Conservation (phyloP, 2,329 filamentous ascomycete genomes). For the Phialophora chinensis region DNA sequence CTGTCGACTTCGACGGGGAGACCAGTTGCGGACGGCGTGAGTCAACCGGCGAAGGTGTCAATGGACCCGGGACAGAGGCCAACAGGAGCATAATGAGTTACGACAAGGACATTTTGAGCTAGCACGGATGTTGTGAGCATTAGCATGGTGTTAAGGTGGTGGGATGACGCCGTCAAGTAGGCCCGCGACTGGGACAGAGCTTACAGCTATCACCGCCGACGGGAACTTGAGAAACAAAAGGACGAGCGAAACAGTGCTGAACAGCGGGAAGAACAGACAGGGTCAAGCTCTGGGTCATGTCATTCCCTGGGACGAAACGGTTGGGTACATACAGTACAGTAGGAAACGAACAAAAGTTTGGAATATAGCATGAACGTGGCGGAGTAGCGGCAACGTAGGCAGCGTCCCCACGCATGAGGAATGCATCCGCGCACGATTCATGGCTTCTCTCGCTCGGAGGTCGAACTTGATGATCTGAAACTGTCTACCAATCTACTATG, state of each 20-base stretch:
- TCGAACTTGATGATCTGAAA: neutral
- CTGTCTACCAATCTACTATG: neutral
- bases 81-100: neutral
- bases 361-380: neutral
- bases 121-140: neutral
- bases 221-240: neutral
- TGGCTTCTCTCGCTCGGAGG: neutral
- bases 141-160: neutral
- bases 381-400: neutral
- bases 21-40: slow-evolving; percentile 16
- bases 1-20: slow-evolving; percentile 23
- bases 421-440: neutral
- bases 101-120: neutral
- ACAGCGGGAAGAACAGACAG: neutral
- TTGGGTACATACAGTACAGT: neutral
- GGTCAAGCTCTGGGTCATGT: neutral
- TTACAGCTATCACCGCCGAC: neutral
- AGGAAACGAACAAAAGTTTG: neutral
- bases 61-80: slow-evolving; percentile 17
- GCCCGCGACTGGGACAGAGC: neutral
- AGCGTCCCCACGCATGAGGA: neutral
- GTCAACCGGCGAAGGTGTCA: slow-evolving; percentile 8
- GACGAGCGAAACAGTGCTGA: neutral
- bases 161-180: neutral
- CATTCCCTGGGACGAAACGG: neutral